phyloP scores from a whole-genome alignment of 257 asterid genomes.

The Asclepias syriaca region DNA sequence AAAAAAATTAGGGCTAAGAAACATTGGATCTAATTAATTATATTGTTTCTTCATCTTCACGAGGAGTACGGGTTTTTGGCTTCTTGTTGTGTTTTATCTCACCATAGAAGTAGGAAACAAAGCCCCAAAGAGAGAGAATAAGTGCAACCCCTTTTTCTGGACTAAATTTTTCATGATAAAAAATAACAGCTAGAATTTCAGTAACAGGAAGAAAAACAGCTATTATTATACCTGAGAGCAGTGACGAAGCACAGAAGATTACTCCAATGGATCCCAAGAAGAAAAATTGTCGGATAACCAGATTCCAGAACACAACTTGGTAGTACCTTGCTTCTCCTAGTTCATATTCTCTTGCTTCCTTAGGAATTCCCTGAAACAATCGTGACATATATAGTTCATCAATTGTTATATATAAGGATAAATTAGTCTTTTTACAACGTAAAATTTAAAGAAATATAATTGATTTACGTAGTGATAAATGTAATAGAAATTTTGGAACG shows the following conservation, averaged over 20 bases:
- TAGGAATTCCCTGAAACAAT: constrained; percentile 15
- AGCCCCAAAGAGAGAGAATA: constrained; percentile 34
- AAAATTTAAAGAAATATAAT: too few relatives aligned
- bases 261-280: constrained; percentile 28
- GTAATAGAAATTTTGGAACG: too few relatives aligned
- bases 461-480: too few relatives aligned
- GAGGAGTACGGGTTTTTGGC: neutral
- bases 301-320: constrained; percentile 10
- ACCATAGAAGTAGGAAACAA: constrained; percentile 31
- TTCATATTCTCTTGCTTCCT: constrained; percentile 23
- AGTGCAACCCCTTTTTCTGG: constrained; percentile 24
- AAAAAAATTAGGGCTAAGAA: too few relatives aligned
- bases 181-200: constrained; percentile 16
- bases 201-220: constrained; percentile 15
- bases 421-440: neutral
- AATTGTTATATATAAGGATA: too few relatives aligned
- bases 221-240: constrained; percentile 16
- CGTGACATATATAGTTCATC: too few relatives aligned
- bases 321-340: constrained; percentile 24
- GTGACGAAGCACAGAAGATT: constrained; percentile 16
- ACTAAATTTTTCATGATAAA: constrained; percentile 19
- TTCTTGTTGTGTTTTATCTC: constrained; percentile 16
- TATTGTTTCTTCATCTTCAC: neutral
- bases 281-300: constrained; percentile 19
- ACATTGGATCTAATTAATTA: too few relatives aligned